Percentiles rank a stretch among this genome's conserved stretches.
These are phyloP conservation scores for Allium cepa DNA, from an alignment of 106 monocot genomes.

Conservation along the genomic window DNA sequence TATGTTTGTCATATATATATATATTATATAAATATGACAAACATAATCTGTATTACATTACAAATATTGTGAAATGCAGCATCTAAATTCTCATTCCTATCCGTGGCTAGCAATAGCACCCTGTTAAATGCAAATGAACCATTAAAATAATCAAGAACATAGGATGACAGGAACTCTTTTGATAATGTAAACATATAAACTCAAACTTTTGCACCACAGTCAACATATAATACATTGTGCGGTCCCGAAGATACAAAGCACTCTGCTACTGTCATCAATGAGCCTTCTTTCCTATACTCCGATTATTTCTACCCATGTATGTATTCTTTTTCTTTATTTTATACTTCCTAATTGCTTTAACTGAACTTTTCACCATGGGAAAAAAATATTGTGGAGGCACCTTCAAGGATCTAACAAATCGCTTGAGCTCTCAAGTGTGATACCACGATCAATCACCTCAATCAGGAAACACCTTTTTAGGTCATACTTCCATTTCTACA, in stretches of 20 bases:
- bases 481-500: slow-evolving; percentile 66
- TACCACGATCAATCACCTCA: slow-evolving; percentile 32
- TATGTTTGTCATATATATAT: no score
- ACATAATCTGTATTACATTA: background rate
- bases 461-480: slow-evolving; percentile 36
- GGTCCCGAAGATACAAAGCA: slow-evolving; percentile 3
- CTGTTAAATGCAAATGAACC: slow-evolving; percentile 45
- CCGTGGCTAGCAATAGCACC: slow-evolving; percentile 57
- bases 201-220: slow-evolving; percentile 8
- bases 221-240: slow-evolving; percentile 1
- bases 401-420: slow-evolving; percentile 50
- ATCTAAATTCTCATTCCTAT: background rate
- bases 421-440: slow-evolving; percentile 26
- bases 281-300: slow-evolving; percentile 2
- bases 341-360: background rate
- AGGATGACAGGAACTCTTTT: background rate
- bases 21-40: no score
- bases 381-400: slow-evolving; percentile 10
- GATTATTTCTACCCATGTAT: background rate
- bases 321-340: background rate
- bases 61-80: background rate
- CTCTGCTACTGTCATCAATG: background rate
- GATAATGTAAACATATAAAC: slow-evolving; percentile 2
- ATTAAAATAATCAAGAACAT: background rate
- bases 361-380: background rate